phyloP scores from a whole-genome alignment of 495 filamentous ascomycete genomes.

The Letharia columbiana region DNA sequence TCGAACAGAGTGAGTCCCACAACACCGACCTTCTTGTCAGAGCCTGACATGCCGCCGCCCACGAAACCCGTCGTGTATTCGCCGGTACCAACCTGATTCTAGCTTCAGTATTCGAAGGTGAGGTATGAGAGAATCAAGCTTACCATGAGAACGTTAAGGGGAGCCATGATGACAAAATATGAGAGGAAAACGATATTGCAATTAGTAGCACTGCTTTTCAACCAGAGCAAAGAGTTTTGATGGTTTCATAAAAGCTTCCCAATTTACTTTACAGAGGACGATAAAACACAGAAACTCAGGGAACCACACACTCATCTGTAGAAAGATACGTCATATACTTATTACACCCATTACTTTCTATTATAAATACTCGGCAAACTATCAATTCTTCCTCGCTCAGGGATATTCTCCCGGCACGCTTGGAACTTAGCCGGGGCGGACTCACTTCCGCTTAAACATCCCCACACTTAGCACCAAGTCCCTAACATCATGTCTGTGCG shows the following conservation, averaged over 20 bases:
- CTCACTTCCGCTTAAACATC: neutral
- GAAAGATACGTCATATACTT: neutral
- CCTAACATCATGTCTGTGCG: no score
- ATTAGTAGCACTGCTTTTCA: neutral
- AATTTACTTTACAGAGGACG: neutral
- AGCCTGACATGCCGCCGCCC: constrained; percentile 63
- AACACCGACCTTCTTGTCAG: constrained; percentile 90
- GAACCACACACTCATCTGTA: neutral
- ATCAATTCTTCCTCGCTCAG: neutral
- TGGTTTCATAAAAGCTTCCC: neutral
- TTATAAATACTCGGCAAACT: no score
- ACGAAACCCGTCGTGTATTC: constrained; percentile 95
- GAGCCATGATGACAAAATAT: constrained; percentile 44
- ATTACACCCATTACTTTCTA: no score
- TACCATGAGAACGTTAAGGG: constrained; percentile 84
- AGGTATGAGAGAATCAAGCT: constrained; percentile 18
- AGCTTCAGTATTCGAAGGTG: constrained; percentile 22
- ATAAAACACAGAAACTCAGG: neutral
- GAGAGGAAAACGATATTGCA: neutral
- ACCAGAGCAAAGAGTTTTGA: neutral
- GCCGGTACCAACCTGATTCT: constrained; percentile 65
- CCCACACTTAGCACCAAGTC: no score
- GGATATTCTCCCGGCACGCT: neutral
- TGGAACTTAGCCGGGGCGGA: neutral
- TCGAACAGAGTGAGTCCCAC: constrained; percentile 88